Evolutionary conservation across 192 early-diverging fungal genomes (phyloP), one percentile per base, ranked within the genome.

Genomic region (Phycomyces nitens): DNA sequence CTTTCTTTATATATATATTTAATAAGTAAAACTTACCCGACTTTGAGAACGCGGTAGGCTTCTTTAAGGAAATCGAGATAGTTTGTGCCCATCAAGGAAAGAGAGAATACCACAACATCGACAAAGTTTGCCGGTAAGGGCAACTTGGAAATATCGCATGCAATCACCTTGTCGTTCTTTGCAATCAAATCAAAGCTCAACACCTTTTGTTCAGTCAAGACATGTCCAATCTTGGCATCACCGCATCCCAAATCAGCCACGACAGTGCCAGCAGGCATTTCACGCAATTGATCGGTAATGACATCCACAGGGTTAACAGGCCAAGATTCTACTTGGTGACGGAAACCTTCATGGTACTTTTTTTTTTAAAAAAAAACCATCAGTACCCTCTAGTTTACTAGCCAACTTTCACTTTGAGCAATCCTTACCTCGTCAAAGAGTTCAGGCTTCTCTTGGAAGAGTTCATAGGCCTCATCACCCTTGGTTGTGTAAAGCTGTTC

Each of bases 11-110:
- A n/a, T n/a, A n/a, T n/a, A n/a, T n/a, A n/a, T n/a, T n/a, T n/a
- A n/a, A n/a, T n/a, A n/a, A n/a, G 6, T 15, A 14, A 14, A 3
- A 58, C 80, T 62, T 80, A 92, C 89, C 78, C 82, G 60, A 69
- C 62, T 75, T 90, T 92, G 56, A 97, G 65, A 9, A 97, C 88
- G 47, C 97, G 83, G 57, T 88, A 77, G 0, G 94, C 97, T 72
- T 99, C 97, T 58, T 77, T 81, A 22, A 98, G 61, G 74, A 96
- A 98, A 65, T 93, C 88, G 56, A 94, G 72, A 74, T 91, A 97
- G 70, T 99, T 96, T 0, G 92, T 94, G 11, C 95, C 95, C 97
- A 99, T 99, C 68, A 97, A 74, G n/a, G 89, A 90, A 61, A 99
- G 77, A 58, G 88, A 94, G 72, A 99, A 97, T 18, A 98, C 83